These are phyloP conservation scores for Thermothielavioides terrestris DNA, from an alignment of 495 filamentous ascomycete species.

Conservation along the genomic window DNA sequence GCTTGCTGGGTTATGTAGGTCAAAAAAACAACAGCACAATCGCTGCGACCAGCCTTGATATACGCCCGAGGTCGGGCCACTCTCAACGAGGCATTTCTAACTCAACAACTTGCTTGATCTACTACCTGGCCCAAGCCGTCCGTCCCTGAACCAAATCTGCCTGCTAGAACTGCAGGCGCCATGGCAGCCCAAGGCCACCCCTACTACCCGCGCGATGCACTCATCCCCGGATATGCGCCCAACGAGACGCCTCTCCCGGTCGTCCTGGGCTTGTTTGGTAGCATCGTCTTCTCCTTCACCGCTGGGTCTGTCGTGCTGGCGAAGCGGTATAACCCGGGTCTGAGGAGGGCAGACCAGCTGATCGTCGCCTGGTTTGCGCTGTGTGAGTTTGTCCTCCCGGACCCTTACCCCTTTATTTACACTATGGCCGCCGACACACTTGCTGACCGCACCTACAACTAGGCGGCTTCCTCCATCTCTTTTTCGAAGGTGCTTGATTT, in stretches of 20 bases:
- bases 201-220: constrained; percentile 59
- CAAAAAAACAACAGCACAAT: no score
- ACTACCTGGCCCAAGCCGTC: no score
- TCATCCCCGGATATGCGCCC: constrained; percentile 50
- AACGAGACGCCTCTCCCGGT: constrained; percentile 41
- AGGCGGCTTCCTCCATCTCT: constrained; percentile 59
- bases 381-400: constrained; percentile 10
- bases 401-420: background rate
- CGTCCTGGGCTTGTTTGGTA: constrained; percentile 42
- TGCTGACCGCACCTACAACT: constrained; percentile 5
- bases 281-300: constrained; percentile 38
- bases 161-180: no score
- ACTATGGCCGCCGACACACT: constrained; percentile 1
- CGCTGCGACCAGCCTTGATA: background rate
- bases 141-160: no score
- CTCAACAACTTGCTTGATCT: no score
- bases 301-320: constrained; percentile 34
- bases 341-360: constrained; percentile 35
- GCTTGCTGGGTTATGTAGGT: no score
- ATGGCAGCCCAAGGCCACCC: constrained; percentile 42
- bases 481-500: constrained; percentile 67
- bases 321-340: constrained; percentile 29
- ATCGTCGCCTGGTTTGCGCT: constrained; percentile 54
- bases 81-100: no score
- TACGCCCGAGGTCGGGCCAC: no score